Conservation (phyloP, 2,329 filamentous ascomycete genomes). For the Nothophaeocryptopus gaeumannii region DNA sequence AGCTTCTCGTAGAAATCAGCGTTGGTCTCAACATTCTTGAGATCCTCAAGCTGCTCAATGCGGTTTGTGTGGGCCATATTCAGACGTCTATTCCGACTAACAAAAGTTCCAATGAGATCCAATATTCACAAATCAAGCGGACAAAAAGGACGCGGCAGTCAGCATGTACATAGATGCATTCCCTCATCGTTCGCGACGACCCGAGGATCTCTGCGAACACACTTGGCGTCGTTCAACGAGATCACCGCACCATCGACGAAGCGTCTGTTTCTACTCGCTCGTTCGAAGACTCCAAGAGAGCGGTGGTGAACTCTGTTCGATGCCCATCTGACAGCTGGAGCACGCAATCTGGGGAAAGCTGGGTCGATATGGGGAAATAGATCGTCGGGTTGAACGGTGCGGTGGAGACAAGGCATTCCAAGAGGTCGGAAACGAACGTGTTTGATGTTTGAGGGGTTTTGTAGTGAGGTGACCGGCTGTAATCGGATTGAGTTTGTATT, state of each 20-base stretch:
- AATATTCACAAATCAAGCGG: too few relatives aligned
- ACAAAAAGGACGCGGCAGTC: too few relatives aligned
- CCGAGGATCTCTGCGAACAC: neutral
- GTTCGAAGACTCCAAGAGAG: neutral
- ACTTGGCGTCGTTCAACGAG: too few relatives aligned
- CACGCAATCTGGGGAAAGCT: slow-evolving; percentile 20
- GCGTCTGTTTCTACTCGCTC: slow-evolving; percentile 1
- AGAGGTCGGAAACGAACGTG: too few relatives aligned
- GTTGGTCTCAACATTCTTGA: slow-evolving; percentile 28
- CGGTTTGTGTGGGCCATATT: slow-evolving; percentile 27
- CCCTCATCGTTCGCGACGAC: too few relatives aligned
- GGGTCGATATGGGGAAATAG: neutral
- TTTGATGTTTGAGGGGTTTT: too few relatives aligned
- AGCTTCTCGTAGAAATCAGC: slow-evolving; percentile 30
- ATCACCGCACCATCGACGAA: too few relatives aligned
- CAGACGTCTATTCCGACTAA: neutral
- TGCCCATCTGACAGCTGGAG: slow-evolving; percentile 12
- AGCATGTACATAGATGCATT: too few relatives aligned
- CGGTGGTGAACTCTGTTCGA: slow-evolving; percentile 13
- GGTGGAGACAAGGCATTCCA: too few relatives aligned
- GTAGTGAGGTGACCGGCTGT: too few relatives aligned
- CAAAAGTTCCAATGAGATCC: too few relatives aligned
- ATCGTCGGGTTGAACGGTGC: neutral
- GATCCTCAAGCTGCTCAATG: slow-evolving; percentile 30
- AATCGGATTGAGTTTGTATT: too few relatives aligned